Conservation (phyloP, 768 basidiomycete species). For the Auriscalpium vulgare region DNA sequence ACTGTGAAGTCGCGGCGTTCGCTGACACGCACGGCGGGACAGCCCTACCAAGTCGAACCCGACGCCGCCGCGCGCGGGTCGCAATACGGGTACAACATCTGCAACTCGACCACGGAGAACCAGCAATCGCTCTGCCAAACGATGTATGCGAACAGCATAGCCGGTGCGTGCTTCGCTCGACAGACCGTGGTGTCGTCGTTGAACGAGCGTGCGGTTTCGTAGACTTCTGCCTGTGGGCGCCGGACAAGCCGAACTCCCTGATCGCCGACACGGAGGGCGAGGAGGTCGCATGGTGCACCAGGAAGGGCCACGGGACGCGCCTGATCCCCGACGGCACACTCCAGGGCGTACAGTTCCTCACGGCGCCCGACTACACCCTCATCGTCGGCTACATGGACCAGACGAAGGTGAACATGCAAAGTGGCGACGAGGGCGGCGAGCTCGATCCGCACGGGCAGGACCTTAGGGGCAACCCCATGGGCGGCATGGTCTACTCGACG, state of each 20-base stretch:
- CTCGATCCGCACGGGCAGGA: constrained; percentile 74
- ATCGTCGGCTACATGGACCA: constrained; percentile 62
- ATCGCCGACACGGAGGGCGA: constrained; percentile 63
- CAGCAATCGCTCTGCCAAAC: constrained; percentile 66
- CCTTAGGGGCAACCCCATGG: constrained; percentile 70
- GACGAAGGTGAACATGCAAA: constrained; percentile 40
- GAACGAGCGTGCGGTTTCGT: not conserved
- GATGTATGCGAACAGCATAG: constrained; percentile 49
- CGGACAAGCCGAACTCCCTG: constrained; percentile 38
- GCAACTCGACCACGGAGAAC: constrained; percentile 59
- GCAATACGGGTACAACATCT: constrained; percentile 59
- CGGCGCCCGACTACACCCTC: constrained; percentile 51
- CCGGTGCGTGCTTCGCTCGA: constrained; percentile 23
- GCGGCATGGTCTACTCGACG: constrained; percentile 60
- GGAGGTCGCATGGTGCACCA: constrained; percentile 75
- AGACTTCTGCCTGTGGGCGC: constrained; percentile 72
- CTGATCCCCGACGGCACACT: constrained; percentile 62
- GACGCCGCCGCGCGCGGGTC: constrained; percentile 38
- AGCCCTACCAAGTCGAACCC: constrained; percentile 48
- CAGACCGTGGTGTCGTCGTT: not conserved
- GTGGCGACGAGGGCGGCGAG: constrained; percentile 64
- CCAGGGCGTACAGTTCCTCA: constrained; percentile 55
- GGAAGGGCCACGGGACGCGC: constrained; percentile 62
- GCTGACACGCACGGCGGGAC: not conserved
- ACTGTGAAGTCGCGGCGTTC: too few relatives aligned